Base-by-base conservation (phyloP, 371 early-diverging fungal species). In the Syncephalastrum racemosum region DNA sequence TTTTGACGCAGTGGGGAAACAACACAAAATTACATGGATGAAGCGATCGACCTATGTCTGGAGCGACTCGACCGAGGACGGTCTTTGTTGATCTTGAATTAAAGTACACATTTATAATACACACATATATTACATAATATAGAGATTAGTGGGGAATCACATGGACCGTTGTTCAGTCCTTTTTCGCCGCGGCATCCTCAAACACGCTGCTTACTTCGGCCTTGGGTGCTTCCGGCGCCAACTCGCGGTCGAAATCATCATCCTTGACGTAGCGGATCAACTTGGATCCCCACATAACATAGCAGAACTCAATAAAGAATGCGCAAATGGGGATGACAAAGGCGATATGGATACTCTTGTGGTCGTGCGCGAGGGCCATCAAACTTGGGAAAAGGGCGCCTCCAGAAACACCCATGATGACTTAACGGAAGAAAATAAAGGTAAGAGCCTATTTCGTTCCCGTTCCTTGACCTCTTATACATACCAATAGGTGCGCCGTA, bases 401-500 rank as follows among this genome's bases (percentile, higher is more conserved):
- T 25, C 78, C 78, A 46, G 60, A 61, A 8, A 77, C 74, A 55
- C 78, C 74, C 70, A 71, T 71, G 25, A 77, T 62, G 42, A 74
- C 77, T 76, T 54, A 20, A 39, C n/a, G n/a, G n/a, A n/a, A 31
- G 27, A 20, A 50, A 16, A 46, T 7, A 25, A 54, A 40, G 39
- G n/a, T 7, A 13, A 22, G 20, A 42, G 27, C 4, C 50, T 1
- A 10, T 8, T 50, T 25, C 22, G 14, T 24, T 20, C 36, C 10
- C 13, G 20, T 6, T 5, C 2, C 25, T 10, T 3, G 23, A 8
- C 1, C 16, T 10, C 39, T 39, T 31, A 15, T 4, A 66, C 64
- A 56, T 73, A 76, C 77, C 53, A 16, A 71, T 42, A 10, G 77
- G 65, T 6, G 74, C 69, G 20, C 74, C 77, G 13, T 66, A 64